Conservation (phyloP, 2,329 filamentous ascomycete genomes). For the Dactylonectria estremocensis region DNA sequence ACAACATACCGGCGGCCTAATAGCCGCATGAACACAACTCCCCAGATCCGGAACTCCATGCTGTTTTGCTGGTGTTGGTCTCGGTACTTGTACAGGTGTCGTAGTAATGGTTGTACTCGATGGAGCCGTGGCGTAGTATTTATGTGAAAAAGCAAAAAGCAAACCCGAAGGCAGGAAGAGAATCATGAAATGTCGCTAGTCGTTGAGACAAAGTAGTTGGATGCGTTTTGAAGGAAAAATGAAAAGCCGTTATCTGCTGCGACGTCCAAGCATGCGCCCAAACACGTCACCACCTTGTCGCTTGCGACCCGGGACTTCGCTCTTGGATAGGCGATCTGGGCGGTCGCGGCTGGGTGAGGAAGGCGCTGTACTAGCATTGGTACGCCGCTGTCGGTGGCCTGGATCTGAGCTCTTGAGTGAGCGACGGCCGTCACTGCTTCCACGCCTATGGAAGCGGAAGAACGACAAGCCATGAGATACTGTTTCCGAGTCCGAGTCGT, state of each 20-base stretch:
- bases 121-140: constrained; percentile 11
- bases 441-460: constrained; percentile 60
- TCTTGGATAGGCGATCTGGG: constrained; percentile 25
- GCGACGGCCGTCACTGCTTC: constrained; percentile 50
- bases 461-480: constrained; percentile 54
- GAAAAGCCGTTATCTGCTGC: constrained; percentile 43
- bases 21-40: constrained; percentile 9
- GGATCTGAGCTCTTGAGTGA: constrained; percentile 17
- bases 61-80: constrained; percentile 18
- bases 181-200: constrained; percentile 21
- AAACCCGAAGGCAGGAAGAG: constrained; percentile 7
- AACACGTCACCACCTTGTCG: constrained; percentile 54
- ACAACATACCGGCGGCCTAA: constrained; percentile 9
- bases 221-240: neutral
- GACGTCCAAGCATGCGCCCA: constrained; percentile 56
- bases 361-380: constrained; percentile 42
- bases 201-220: constrained; percentile 29
- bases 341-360: constrained; percentile 37
- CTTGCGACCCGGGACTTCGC: constrained; percentile 41
- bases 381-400: constrained; percentile 17
- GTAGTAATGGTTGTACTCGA: constrained; percentile 39
- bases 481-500: constrained; percentile 61
- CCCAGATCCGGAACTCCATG: constrained; percentile 19
- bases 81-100: constrained; percentile 31
- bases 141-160: constrained; percentile 11